Conservation (phyloP, 1,139 yeast species). For the Yamadazyma triangularis region DNA sequence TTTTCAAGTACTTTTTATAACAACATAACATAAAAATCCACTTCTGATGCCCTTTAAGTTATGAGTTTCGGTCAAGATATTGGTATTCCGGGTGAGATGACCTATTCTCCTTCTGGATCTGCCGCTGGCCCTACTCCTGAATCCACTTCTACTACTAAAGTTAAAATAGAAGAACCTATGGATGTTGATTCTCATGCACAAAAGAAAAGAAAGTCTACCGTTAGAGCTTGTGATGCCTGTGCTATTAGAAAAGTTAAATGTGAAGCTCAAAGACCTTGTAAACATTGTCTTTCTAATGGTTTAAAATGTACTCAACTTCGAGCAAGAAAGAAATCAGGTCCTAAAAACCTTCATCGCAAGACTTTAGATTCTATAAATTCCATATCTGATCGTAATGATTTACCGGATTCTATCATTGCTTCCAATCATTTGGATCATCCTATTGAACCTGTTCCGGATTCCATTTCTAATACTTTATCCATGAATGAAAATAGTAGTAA, state of each 20-base stretch:
- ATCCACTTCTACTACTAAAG: too few relatives aligned
- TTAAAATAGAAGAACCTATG: constrained; percentile 3
- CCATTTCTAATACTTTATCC: constrained; percentile 5
- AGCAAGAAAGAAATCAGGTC: constrained; percentile 40
- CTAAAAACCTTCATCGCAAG: constrained; percentile 36
- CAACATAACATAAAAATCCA: too few relatives aligned
- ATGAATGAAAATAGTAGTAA: constrained; percentile 1
- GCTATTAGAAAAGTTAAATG: constrained; percentile 41
- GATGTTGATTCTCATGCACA: constrained; percentile 10
- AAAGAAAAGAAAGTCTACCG: constrained; percentile 20
- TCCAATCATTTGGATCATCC: constrained; percentile 14
- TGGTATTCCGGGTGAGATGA: too few relatives aligned
- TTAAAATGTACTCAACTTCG: constrained; percentile 35
- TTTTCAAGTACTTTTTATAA: too few relatives aligned
- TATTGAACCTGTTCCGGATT: constrained; percentile 13
- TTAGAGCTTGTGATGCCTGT: constrained; percentile 43
- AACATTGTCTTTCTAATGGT: constrained; percentile 33
- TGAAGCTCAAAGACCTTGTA: constrained; percentile 36
- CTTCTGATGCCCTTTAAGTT: too few relatives aligned
- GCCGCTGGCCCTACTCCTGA: too few relatives aligned
- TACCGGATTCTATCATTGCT: constrained; percentile 9
- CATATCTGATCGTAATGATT: constrained; percentile 12
- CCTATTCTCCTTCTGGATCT: too few relatives aligned
- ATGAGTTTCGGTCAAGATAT: too few relatives aligned
- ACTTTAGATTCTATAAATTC: constrained; percentile 33